phyloP scores from a whole-genome alignment of 1,139 yeast genomes.

The Blastobotrys niveus region DNA sequence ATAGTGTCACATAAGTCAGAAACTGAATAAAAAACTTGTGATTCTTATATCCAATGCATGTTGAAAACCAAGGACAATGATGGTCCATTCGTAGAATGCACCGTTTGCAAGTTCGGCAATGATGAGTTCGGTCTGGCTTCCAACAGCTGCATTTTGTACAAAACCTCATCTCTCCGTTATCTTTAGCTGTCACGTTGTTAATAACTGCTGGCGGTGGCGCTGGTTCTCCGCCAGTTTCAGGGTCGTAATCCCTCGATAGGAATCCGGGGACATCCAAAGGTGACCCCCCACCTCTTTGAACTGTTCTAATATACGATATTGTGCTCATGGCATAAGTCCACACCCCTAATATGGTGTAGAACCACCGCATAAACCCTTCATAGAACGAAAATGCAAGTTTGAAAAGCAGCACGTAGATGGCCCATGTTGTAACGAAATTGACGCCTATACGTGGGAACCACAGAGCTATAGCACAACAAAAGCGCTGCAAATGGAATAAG shows the following conservation, averaged over 20 bases:
- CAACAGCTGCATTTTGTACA: slow-evolving; percentile 74
- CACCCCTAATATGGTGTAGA: slow-evolving; percentile 25
- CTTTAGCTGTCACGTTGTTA: slow-evolving; percentile 38
- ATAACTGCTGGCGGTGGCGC: slow-evolving; percentile 37
- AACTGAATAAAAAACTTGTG: slow-evolving; percentile 78
- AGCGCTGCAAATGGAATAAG: slow-evolving; percentile 22
- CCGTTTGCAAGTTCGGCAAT: slow-evolving; percentile 36
- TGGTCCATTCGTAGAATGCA: slow-evolving; percentile 52
- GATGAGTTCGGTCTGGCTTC: slow-evolving; percentile 79
- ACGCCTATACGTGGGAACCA: slow-evolving; percentile 59
- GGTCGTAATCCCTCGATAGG: slow-evolving; percentile 19
- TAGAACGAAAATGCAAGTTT: slow-evolving; percentile 27
- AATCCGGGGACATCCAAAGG: slow-evolving; percentile 38
- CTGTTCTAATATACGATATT: slow-evolving; percentile 50
- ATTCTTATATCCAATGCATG: slow-evolving; percentile 78
- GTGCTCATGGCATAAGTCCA: slow-evolving; percentile 27
- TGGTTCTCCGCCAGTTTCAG: slow-evolving; percentile 22
- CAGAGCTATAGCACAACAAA: slow-evolving; percentile 47
- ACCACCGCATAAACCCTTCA: slow-evolving; percentile 24
- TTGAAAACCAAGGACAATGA: slow-evolving; percentile 96
- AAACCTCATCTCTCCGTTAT: slow-evolving; percentile 47
- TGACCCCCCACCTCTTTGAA: slow-evolving; percentile 49
- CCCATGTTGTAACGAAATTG: slow-evolving; percentile 52
- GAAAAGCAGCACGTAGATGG: slow-evolving; percentile 42
- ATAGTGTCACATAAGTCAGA: slow-evolving; percentile 51